Percentiles rank a stretch among this genome's conserved stretches.
Evolutionary conservation across 768 basidiomycete species (phyloP).

Genomic region (Suillus americanus): DNA sequence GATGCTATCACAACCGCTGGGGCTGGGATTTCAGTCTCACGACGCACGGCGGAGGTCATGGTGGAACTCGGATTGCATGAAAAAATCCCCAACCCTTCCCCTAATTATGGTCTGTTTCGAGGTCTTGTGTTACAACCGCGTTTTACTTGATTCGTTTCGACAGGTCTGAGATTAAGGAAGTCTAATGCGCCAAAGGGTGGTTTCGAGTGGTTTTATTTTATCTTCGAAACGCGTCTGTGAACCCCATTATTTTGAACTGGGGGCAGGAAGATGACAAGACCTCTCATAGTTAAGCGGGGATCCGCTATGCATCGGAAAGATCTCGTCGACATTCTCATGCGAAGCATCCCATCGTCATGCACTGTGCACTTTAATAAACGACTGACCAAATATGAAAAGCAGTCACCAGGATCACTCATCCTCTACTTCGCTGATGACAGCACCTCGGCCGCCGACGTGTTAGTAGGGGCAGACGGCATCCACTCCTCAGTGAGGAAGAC

Average conservation of each 20-base stretch:
- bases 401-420: conserved; percentile 8
- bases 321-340: conserved; percentile 24
- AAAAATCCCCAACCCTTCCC: neutral
- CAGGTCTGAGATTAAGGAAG: conserved; percentile 4
- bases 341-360: conserved; percentile 19
- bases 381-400: conserved; percentile 25
- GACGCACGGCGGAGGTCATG: neutral
- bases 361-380: conserved; percentile 29
- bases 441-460: conserved; percentile 35
- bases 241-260: neutral
- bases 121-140: too few species aligned
- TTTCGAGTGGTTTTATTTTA: conserved; percentile 14
- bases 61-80: neutral
- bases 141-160: neutral
- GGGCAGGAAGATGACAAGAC: neutral
- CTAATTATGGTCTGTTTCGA: conserved; percentile 1
- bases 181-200: conserved; percentile 7
- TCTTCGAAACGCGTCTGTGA: neutral
- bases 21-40: conserved; percentile 39
- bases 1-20: conserved; percentile 37
- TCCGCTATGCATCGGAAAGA: conserved; percentile 25
- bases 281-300: neutral
- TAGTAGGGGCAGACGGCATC: conserved; percentile 44
- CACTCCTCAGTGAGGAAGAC: conserved; percentile 14
- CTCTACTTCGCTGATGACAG: conserved; percentile 34